These are phyloP conservation scores for Candida cerambycidarum DNA, from an alignment of 805 yeast species.

Conservation along the genomic window DNA sequence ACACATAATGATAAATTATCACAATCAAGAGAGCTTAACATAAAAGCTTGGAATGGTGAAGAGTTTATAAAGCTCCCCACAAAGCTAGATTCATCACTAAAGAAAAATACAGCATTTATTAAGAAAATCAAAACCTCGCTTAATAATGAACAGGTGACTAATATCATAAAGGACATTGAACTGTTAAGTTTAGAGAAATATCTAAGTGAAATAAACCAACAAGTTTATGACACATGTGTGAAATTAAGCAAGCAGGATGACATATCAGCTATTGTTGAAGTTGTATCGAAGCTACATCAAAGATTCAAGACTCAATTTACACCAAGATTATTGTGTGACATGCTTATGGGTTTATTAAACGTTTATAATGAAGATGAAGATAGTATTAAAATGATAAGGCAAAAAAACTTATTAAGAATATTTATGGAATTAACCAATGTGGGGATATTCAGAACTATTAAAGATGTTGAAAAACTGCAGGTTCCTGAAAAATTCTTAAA, in stretches of 20 bases:
- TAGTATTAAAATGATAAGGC: constrained; percentile 33
- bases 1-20: constrained; percentile 1
- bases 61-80: constrained; percentile 14
- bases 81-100: constrained; percentile 70
- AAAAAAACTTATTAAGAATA: constrained; percentile 49
- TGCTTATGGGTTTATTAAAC: constrained; percentile 29
- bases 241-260: constrained; percentile 57
- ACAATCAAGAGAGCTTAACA: constrained; percentile 35
- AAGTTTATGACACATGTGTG: constrained; percentile 61
- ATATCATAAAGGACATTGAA: constrained; percentile 59
- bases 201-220: constrained; percentile 63
- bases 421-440: constrained; percentile 57
- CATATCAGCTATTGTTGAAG: constrained; percentile 60
- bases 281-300: constrained; percentile 74
- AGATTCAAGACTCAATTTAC: constrained; percentile 61
- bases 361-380: constrained; percentile 48
- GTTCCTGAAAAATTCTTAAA: constrained; percentile 35
- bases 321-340: constrained; percentile 40
- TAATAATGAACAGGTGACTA: constrained; percentile 46
- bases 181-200: constrained; percentile 71
- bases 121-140: constrained; percentile 63
- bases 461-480: constrained; percentile 37
- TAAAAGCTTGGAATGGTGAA: constrained; percentile 55
- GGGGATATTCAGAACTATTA: constrained; percentile 52
- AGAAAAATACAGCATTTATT: constrained; percentile 78